phyloP scores from a whole-genome alignment of 2,329 filamentous ascomycete species.

The Exophiala spinifera region DNA sequence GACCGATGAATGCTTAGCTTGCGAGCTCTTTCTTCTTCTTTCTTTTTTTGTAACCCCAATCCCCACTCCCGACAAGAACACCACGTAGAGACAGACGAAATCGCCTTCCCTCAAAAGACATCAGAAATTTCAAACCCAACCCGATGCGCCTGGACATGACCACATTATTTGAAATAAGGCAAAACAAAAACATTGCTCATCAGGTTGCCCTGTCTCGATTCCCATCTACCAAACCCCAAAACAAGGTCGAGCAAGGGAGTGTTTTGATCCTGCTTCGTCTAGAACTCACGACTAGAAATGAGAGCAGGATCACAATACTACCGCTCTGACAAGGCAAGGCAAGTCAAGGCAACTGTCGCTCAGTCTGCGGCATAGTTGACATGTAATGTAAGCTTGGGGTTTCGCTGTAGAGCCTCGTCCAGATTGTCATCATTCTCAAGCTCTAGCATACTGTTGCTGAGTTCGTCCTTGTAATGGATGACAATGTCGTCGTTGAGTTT shows the following conservation, averaged over 20 bases:
- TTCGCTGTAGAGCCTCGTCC: slow-evolving; percentile 73
- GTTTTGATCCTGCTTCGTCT: not conserved
- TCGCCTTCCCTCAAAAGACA: too few relatives aligned
- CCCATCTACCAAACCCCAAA: not conserved
- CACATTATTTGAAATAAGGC: too few relatives aligned
- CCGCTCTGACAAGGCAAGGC: too few relatives aligned
- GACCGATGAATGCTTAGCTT: too few relatives aligned
- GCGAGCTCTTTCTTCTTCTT: too few relatives aligned
- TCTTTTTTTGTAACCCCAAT: too few relatives aligned
- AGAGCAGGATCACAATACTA: not conserved
- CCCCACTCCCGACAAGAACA: too few relatives aligned
- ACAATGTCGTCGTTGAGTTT: slow-evolving; percentile 71
- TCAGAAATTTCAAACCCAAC: not conserved
- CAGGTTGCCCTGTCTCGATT: slow-evolving; percentile 15
- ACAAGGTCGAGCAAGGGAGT: not conserved
- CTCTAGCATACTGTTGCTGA: slow-evolving; percentile 68
- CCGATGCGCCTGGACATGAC: slow-evolving; percentile 17
- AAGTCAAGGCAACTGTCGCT: not conserved
- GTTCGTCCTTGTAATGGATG: slow-evolving; percentile 83
- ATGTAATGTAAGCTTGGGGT: slow-evolving; percentile 75
- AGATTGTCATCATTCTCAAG: slow-evolving; percentile 79
- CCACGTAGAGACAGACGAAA: not conserved
- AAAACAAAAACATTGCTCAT: slow-evolving; percentile 24
- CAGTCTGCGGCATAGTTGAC: slow-evolving; percentile 20
- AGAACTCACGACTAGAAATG: not conserved